Evolutionary conservation across 257 asterid species (phyloP).

Genomic region (Fraxinus anomala): DNA sequence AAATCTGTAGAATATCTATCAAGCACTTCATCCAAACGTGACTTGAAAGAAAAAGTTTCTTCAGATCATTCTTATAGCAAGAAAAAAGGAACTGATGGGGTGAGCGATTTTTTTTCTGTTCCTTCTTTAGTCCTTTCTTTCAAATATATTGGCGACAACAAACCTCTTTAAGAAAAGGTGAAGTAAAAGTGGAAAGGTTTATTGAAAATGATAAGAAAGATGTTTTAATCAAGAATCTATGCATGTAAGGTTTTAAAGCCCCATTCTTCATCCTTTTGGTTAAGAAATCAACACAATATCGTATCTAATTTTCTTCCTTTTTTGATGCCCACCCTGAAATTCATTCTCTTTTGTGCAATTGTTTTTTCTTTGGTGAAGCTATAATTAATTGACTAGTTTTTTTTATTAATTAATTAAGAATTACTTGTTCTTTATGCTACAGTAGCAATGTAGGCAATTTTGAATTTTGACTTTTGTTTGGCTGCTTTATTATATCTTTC

Average conservation of each 20-base stretch:
- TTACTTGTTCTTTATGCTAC: constrained; percentile 25
- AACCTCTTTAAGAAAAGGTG: constrained; percentile 2
- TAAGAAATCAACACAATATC: background rate
- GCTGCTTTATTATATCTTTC: constrained; percentile 26
- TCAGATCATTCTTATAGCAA: constrained; percentile 46
- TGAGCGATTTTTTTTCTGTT: constrained; percentile 37
- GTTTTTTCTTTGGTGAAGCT: background rate
- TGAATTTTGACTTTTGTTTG: constrained; percentile 27
- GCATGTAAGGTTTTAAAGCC: background rate
- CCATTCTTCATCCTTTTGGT: background rate
- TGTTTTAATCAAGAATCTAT: no score
- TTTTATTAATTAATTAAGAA: constrained; percentile 12
- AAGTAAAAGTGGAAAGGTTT: background rate
- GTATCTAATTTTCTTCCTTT: background rate
- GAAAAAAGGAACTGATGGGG: constrained; percentile 90
- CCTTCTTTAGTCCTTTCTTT: constrained; percentile 13
- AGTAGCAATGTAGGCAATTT: constrained; percentile 18
- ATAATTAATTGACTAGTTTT: constrained; percentile 15
- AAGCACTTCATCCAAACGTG: constrained; percentile 37
- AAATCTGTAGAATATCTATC: constrained; percentile 46
- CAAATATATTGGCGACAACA: background rate
- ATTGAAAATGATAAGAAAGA: background rate
- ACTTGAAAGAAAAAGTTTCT: constrained; percentile 40
- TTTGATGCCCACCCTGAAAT: background rate
- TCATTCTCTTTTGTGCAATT: background rate